Evolutionary conservation across 345 rosid species (phyloP).

Genomic region (Ceriops tagal): DNA sequence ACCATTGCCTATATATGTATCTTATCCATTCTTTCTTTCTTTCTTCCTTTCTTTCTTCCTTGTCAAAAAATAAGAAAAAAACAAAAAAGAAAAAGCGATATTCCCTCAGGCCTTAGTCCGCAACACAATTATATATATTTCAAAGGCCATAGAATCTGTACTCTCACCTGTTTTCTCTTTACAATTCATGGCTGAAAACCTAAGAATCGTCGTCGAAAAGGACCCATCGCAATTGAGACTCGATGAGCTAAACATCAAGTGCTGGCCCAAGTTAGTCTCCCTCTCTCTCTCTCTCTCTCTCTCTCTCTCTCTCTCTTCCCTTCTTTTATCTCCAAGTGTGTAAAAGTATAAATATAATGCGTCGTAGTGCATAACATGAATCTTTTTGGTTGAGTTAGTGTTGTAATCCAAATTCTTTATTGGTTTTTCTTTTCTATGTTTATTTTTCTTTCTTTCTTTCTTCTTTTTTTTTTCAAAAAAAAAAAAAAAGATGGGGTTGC

Average conservation of each 20-base stretch:
- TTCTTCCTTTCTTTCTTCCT: neutral
- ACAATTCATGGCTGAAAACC: constrained; percentile 39
- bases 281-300: neutral
- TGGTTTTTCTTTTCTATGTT: neutral
- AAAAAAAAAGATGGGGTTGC: constrained; percentile 68
- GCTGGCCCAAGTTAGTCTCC: constrained; percentile 84
- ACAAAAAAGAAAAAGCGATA: too few relatives aligned
- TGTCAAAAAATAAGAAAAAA: neutral
- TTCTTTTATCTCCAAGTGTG: too few relatives aligned
- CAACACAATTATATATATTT: too few relatives aligned
- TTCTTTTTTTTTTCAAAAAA: neutral
- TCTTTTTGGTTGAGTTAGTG: neutral
- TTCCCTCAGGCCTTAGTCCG: too few relatives aligned
- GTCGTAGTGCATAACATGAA: neutral
- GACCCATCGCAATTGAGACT: constrained; percentile 67
- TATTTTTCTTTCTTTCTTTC: neutral
- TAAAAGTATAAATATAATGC: too few relatives aligned
- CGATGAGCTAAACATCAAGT: constrained; percentile 71
- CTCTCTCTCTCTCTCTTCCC: too few relatives aligned
- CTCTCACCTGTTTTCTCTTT: too few relatives aligned
- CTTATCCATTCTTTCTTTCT: neutral
- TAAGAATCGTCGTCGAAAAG: constrained; percentile 58
- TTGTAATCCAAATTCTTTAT: neutral
- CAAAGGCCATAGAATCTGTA: too few relatives aligned
- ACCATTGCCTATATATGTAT: neutral